These are phyloP conservation scores for Berberis thunbergii DNA, from an alignment of 164 flowering plant species.

Conservation along the genomic window DNA sequence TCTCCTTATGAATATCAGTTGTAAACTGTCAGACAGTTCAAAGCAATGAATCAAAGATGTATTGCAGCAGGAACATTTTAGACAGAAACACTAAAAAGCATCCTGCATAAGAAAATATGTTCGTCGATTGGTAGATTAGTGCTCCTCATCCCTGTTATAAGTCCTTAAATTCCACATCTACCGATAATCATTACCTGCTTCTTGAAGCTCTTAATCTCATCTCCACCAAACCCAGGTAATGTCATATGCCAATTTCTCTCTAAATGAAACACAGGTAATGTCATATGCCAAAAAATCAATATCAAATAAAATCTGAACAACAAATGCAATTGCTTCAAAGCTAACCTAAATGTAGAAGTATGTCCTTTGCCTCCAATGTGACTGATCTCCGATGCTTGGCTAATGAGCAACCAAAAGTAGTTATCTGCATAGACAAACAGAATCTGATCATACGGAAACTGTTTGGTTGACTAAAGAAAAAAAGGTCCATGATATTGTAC, in stretches of 20 bases:
- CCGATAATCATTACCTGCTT: constrained; percentile 48
- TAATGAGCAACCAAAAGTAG: constrained; percentile 83
- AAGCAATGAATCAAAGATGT: constrained; percentile 7
- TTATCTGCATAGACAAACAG: constrained; percentile 40
- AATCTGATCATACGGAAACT: background rate
- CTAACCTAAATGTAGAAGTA: constrained; percentile 89
- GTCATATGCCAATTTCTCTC: constrained; percentile 93
- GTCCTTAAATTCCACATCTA: background rate
- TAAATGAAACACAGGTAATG: constrained; percentile 26
- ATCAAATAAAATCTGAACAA: background rate
- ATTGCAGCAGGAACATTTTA: constrained; percentile 2
- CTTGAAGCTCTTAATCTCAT: constrained; percentile 75
- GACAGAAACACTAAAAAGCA: constrained; percentile 5
- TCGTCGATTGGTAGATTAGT: background rate
- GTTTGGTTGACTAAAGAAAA: background rate
- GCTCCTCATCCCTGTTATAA: background rate
- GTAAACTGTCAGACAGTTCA: constrained; percentile 33
- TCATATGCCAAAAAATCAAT: constrained; percentile 1
- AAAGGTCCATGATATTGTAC: background rate
- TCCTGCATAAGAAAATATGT: background rate
- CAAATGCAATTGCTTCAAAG: constrained; percentile 4
- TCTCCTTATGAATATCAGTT: constrained; percentile 68
- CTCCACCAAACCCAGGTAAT: constrained; percentile 87
- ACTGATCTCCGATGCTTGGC: constrained; percentile 93
- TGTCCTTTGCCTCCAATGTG: constrained; percentile 88